A percentile compares a stretch with the other conserved stretches of the same genome.
Conservation (phyloP, 352 stramenopile genomes). For the Pythium dissotocum region DNA sequence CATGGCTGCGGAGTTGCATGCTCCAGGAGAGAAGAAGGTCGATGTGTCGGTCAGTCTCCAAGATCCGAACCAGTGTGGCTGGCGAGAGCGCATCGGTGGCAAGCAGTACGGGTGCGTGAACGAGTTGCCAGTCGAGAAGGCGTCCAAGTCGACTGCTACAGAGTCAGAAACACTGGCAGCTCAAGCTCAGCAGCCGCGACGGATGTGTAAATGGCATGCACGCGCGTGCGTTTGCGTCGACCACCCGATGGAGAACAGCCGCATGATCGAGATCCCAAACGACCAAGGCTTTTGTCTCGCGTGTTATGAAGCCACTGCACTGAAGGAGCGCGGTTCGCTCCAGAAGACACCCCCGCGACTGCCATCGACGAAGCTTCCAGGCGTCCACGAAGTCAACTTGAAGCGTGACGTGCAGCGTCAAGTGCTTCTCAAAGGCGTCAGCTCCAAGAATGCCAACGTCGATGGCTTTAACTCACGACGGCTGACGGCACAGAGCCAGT, state of each 20-base stretch:
- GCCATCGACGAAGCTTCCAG: slow-evolving; percentile 39
- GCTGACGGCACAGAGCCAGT: slow-evolving; percentile 38
- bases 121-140: slow-evolving; percentile 14
- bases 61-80: slow-evolving; percentile 13
- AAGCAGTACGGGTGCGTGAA: slow-evolving; percentile 36
- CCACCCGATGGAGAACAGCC: slow-evolving; percentile 50
- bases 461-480: neutral
- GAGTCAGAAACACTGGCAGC: neutral
- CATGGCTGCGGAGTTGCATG: slow-evolving; percentile 26
- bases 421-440: slow-evolving; percentile 7
- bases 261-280: slow-evolving; percentile 62
- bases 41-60: neutral
- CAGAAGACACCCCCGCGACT: slow-evolving; percentile 46
- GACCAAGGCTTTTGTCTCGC: slow-evolving; percentile 51
- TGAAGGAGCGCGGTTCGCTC: slow-evolving; percentile 39
- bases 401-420: slow-evolving; percentile 31
- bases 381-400: slow-evolving; percentile 36
- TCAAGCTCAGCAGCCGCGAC: slow-evolving; percentile 12
- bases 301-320: slow-evolving; percentile 57
- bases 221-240: slow-evolving; percentile 42
- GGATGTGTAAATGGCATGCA: slow-evolving; percentile 56
- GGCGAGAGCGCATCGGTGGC: slow-evolving; percentile 30
- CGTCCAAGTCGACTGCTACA: neutral
- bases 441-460: neutral
- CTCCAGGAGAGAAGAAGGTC: neutral